These are phyloP conservation scores for Marchantia paleacea DNA, from an alignment of 225 moss, liverwort and hornwort species.

Conservation along the genomic window DNA sequence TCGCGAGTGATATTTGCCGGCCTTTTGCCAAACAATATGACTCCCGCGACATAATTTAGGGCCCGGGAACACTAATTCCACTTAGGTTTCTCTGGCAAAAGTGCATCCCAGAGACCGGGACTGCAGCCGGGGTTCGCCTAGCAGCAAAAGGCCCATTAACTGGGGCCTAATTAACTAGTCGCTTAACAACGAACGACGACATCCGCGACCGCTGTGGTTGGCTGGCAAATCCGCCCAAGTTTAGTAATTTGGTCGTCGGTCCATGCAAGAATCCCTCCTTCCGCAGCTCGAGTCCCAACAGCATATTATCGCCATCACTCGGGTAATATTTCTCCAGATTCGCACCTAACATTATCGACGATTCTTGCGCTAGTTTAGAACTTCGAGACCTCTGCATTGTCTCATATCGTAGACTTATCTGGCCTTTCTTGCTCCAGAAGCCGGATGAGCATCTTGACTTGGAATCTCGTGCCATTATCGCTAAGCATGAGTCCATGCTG, in stretches of 20 bases:
- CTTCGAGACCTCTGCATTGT: neutral
- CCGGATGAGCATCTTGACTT: too few species aligned
- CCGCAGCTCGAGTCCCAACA: conserved; percentile 4
- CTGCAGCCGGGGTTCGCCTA: neutral
- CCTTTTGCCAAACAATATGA: neutral
- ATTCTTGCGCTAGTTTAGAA: neutral
- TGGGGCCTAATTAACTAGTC: neutral
- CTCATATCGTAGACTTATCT: too few species aligned
- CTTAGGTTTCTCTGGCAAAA: neutral
- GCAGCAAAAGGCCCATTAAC: neutral
- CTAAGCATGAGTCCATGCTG: too few species aligned
- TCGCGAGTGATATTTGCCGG: neutral
- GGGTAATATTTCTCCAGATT: neutral
- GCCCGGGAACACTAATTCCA: neutral
- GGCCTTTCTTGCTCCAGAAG: too few species aligned
- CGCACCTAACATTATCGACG: conserved; percentile 3
- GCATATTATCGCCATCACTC: neutral
- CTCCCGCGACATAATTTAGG: neutral
- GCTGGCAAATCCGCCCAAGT: neutral
- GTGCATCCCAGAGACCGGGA: neutral
- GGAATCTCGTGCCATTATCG: too few species aligned
- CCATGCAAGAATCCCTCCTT: neutral
- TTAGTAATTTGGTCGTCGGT: neutral
- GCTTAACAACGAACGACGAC: neutral
- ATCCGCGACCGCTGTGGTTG: neutral